Conservation (phyloP, 495 filamentous ascomycete genomes). For the Neurospora discreta region DNA sequence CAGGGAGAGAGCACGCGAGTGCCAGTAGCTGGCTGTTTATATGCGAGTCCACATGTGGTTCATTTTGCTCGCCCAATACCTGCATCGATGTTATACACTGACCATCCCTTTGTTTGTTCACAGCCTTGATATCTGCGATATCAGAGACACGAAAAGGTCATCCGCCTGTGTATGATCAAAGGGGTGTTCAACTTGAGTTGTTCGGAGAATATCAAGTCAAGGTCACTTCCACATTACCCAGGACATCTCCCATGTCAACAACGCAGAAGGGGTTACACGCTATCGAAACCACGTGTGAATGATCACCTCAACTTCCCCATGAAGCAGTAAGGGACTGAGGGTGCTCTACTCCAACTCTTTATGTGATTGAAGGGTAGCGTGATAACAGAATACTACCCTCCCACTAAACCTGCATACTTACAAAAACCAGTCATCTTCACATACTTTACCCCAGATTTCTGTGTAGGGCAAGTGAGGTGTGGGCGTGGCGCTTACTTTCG, state of each 20-base stretch:
- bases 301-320: not conserved
- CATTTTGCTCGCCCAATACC: not conserved
- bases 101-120: not conserved
- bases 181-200: no score
- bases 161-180: not conserved
- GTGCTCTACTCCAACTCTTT: not conserved
- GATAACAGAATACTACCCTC: not conserved
- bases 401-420: not conserved
- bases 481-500: not conserved
- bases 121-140: not conserved
- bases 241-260: not conserved
- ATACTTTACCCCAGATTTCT: not conserved
- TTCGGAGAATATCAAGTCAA: no score
- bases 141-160: not conserved
- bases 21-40: not conserved
- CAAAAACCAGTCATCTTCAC: not conserved
- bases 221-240: not conserved
- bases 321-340: not conserved
- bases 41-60: not conserved
- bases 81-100: not conserved
- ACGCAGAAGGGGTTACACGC: not conserved
- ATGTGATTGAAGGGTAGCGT: not conserved
- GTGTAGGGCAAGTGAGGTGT: not conserved
- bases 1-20: not conserved
- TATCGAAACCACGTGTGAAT: not conserved